Conservation (phyloP, 2,329 filamentous ascomycete genomes). For the Parascedosporium putredinis region DNA sequence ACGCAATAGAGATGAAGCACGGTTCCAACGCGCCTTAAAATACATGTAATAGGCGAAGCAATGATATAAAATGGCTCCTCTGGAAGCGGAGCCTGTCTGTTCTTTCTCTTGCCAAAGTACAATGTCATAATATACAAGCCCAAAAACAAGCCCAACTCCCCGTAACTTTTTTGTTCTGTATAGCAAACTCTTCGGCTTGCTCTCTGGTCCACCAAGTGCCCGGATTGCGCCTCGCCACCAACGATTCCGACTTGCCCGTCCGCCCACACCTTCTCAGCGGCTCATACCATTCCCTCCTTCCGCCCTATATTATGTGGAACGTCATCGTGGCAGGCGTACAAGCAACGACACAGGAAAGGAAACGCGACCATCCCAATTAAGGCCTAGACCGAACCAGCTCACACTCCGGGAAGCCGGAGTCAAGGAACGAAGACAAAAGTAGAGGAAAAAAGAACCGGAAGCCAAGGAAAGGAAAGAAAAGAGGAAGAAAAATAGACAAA, state of each 20-base stretch:
- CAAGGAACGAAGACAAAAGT: neutral
- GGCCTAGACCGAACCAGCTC: neutral
- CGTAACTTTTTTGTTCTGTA: no score
- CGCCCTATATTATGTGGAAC: neutral
- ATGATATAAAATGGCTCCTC: neutral
- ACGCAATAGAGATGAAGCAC: no score
- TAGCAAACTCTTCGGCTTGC: no score
- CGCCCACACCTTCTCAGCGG: neutral
- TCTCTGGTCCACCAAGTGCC: neutral
- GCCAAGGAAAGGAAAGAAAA: neutral
- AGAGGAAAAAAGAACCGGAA: neutral
- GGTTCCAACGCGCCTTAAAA: no score
- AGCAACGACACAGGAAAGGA: no score
- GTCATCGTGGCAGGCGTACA: constrained; percentile 1
- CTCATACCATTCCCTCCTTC: neutral
- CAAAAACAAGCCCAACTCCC: neutral
- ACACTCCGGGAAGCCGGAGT: neutral
- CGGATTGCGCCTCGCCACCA: no score
- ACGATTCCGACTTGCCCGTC: no score
- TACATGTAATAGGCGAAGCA: no score
- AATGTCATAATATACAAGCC: constrained; percentile 4
- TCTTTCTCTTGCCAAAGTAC: neutral
- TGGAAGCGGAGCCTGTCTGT: neutral
- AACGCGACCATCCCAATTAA: neutral
- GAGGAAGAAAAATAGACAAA: constrained; percentile 3